Base-by-base conservation (phyloP, 768 basidiomycete species). In the Cystoderma amianthinum region DNA sequence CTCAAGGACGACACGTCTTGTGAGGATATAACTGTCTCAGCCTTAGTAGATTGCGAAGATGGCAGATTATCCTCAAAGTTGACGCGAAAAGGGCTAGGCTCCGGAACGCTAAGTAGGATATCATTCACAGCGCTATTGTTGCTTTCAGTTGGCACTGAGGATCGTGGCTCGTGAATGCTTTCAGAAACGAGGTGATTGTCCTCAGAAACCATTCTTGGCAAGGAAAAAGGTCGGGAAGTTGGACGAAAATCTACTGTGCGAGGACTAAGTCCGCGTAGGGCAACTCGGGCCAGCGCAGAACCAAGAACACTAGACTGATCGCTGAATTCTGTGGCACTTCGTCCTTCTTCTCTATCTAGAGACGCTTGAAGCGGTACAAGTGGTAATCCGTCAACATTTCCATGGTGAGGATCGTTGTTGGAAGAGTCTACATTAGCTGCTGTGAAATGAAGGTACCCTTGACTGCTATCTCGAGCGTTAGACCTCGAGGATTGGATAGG, bases 51-150 rank as follows among this genome's bases (percentile, higher is more conserved):
- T 9, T 12, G 24, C 9, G 22, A n/a, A 32, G 4, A 12, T 10
- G 30, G 28, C 5, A 38, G 12, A 38, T 22, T 38, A 10, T 19
- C 37, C 5, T 18, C 21, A 20, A 74, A 65, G 21, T 73, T 68
- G 28, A 75, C 54, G 24, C 54, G 59, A 52, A 76, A 75, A 3
- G 75, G 72, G 54, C 70, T 74, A n/a, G 61, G 59, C 38, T 57
- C 51, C 17, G 63, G 62, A 24, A 72, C 25, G n/a, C 25, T 28
- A n/a, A 28, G 25, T 7, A 28, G n/a, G 7, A n/a, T 28, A 28
- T 7, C 7, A n/a, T 28, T 28, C 7, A 28, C 25, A 28, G 7
- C 25, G n/a, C 25, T 28, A n/a, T n/a, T 7, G 7, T 28, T 28
- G 7, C n/a, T n/a, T 7, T 28, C 25, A 7, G 25, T n/a, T 28